A percentile compares a stretch with the other conserved stretches of the same genome.
These are phyloP conservation scores for Ogataea hybrid DNA, from an alignment of 1,139 yeast genomes.

Conservation along the genomic window DNA sequence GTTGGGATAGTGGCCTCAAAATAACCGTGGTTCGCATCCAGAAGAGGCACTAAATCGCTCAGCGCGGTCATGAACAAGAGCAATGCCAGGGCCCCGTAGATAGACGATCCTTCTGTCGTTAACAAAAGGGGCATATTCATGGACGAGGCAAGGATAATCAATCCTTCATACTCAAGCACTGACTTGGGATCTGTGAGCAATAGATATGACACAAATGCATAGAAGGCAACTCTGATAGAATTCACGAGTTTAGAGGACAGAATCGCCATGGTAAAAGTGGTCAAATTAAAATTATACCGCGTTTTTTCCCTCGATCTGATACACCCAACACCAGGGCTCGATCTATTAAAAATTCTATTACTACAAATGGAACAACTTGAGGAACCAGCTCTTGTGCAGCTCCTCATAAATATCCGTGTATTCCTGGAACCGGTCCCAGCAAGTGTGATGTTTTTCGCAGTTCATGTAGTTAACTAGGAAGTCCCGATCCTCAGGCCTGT, in stretches of 20 bases:
- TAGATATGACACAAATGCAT: conserved; percentile 43
- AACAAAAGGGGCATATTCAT: conserved; percentile 50
- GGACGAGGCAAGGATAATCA: conserved; percentile 52
- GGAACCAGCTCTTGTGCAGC: conserved; percentile 26
- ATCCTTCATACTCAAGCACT: conserved; percentile 47
- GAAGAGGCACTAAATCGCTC: conserved; percentile 55
- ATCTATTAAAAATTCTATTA: not conserved
- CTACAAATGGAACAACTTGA: conserved; percentile 15
- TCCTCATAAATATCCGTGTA: conserved; percentile 24
- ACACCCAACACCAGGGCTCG: conserved; percentile 5
- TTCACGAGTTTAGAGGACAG: conserved; percentile 51
- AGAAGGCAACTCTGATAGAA: conserved; percentile 47
- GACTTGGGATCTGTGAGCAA: conserved; percentile 42
- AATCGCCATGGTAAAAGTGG: conserved; percentile 45
- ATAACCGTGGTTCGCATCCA: conserved; percentile 53
- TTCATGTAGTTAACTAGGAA: conserved; percentile 36
- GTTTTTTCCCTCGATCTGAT: conserved; percentile 1
- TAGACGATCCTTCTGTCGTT: conserved; percentile 45
- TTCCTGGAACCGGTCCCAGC: conserved; percentile 34
- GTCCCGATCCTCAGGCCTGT: conserved; percentile 34
- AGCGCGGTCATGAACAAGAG: conserved; percentile 44
- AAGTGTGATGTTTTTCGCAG: conserved; percentile 34
- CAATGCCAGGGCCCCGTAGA: conserved; percentile 50
- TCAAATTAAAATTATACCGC: conserved; percentile 5
- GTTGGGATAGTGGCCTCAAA: conserved; percentile 70